These are phyloP conservation scores for Lichtheimia ramosa DNA, from an alignment of 371 early-diverging fungal species.

Conservation along the genomic window DNA sequence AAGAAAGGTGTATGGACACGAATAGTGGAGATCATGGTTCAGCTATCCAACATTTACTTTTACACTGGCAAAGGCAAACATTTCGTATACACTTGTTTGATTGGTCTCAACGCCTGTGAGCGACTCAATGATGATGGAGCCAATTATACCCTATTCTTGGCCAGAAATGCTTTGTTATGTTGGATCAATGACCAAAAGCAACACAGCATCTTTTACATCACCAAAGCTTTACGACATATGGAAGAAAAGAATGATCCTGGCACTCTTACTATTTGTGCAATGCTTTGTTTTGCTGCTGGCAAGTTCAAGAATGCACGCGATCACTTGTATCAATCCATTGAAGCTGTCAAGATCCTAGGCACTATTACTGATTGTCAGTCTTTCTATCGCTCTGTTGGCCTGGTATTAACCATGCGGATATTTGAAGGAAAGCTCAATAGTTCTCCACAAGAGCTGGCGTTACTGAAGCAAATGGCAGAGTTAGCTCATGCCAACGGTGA, in stretches of 20 bases:
- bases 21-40: constrained; percentile 46
- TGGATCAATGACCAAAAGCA: constrained; percentile 47
- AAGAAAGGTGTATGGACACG: constrained; percentile 30
- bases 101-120: constrained; percentile 43
- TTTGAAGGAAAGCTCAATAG: constrained; percentile 48
- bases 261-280: constrained; percentile 38
- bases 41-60: constrained; percentile 52
- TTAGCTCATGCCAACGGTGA: constrained; percentile 35
- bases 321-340: constrained; percentile 36
- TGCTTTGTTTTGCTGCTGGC: constrained; percentile 48
- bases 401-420: constrained; percentile 46
- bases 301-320: constrained; percentile 33
- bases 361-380: constrained; percentile 47
- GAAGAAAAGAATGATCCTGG: constrained; percentile 28
- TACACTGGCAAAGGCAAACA: constrained; percentile 36
- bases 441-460: constrained; percentile 35
- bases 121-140: constrained; percentile 37
- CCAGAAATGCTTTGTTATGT: constrained; percentile 37
- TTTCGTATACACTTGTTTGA: constrained; percentile 33
- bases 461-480: constrained; percentile 37
- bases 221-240: constrained; percentile 27
- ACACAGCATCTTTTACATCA: constrained; percentile 42
- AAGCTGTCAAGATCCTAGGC: constrained; percentile 42
- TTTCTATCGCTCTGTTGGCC: constrained; percentile 48
- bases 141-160: constrained; percentile 42